Base-by-base conservation (phyloP, 2,329 filamentous ascomycete species). In the Chaetomiaceae sp. region DNA sequence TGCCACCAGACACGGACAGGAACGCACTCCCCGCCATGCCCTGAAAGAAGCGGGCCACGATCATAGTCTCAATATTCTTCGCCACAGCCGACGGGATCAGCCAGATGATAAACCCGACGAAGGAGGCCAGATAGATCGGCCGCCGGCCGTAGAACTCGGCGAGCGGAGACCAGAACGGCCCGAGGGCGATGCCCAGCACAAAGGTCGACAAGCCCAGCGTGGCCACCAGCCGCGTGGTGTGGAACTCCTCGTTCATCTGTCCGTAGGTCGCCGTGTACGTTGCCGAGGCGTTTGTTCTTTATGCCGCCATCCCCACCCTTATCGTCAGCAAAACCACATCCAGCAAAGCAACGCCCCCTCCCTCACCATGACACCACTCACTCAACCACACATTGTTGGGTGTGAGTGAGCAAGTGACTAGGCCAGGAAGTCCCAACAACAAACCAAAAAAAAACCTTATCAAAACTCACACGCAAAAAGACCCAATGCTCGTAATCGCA, bases 221-320 rank as follows among this genome's bases (percentile, higher is more conserved):
- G 12, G 86, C 88, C 20, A 95, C 77, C 44, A 88, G 73, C 50
- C 80, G 77, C 0, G 86, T 86, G 60, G 79, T 79, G 57, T 79
- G 70, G 60, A 96, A 95, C 53, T 95, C 87, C 21, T 74, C 70
- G 55, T 85, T 81, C 68, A 96, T 81, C 67, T 93, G 86, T 16
- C 62, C 65, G 66, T 96, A 96, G 0, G 87, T 93, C 12, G 82
- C 81, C 0, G 89, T 92, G 68, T 96, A 96, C 60, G 95, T 82
- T n/a, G 89, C 93, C 42, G 86, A 91, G 1, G 87, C 82, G 64
- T 85, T 89, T 8, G 90, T 95, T 48, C 86, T 90, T 46, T 9
- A 2, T 37, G 30, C 4, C 2, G 33, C 25, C 2, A 27, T 51
- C 17, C 45, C 31, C 31, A 13, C 17, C 17, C 21, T 3, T 8